These are phyloP conservation scores for Fusarium albosuccineum DNA, from an alignment of 2,329 filamentous ascomycete species.

Conservation along the genomic window DNA sequence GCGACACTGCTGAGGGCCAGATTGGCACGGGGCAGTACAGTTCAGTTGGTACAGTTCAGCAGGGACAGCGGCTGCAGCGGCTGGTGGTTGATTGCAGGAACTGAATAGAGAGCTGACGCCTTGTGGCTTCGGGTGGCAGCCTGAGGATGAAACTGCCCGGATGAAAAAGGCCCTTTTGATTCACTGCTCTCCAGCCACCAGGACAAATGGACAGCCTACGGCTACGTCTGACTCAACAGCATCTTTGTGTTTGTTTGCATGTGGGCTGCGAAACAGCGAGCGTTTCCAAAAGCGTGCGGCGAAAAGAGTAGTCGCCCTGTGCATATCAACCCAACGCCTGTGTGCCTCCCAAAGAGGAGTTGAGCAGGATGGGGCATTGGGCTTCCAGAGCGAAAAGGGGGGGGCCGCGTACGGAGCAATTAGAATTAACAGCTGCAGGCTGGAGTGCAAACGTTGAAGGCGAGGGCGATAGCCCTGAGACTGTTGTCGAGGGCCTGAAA, in stretches of 20 bases:
- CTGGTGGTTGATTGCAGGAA: conserved; percentile 13
- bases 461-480: background rate
- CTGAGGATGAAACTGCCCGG: background rate
- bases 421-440: conserved; percentile 23
- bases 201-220: too few relatives aligned
- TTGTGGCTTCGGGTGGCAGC: conserved; percentile 3
- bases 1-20: conserved; percentile 25
- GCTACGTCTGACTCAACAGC: background rate
- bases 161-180: background rate
- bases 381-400: conserved; percentile 22
- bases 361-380: conserved; percentile 10
- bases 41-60: too few relatives aligned
- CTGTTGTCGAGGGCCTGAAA: background rate
- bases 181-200: background rate
- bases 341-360: conserved; percentile 22
- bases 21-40: conserved; percentile 13
- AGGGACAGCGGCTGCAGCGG: conserved; percentile 32
- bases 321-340: conserved; percentile 5
- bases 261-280: background rate
- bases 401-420: conserved; percentile 14
- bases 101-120: background rate
- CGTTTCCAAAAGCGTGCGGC: conserved; percentile 1
- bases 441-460: background rate
- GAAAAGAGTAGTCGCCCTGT: conserved; percentile 12
- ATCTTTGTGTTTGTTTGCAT: background rate